These are phyloP conservation scores for Achlya hypogyna DNA, from an alignment of 352 stramenopile genomes.

Conservation along the genomic window DNA sequence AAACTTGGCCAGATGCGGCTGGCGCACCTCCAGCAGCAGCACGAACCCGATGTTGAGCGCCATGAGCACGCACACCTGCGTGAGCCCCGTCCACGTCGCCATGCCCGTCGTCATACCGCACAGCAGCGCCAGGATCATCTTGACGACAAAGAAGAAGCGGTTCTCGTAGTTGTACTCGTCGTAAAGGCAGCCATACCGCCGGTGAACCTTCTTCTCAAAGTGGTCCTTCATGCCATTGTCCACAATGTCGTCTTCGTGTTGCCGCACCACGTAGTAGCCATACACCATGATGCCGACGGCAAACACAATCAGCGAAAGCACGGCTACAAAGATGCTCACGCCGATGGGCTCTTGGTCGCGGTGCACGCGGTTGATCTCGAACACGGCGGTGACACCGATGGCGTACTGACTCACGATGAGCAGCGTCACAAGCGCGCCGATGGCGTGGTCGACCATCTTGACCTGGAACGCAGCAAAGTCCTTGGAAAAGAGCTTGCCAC, in stretches of 20 bases:
- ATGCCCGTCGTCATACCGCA: slow-evolving; percentile 74
- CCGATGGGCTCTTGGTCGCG: slow-evolving; percentile 32
- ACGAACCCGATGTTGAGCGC: slow-evolving; percentile 70
- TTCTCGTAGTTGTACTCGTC: slow-evolving; percentile 83
- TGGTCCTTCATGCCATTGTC: slow-evolving; percentile 77
- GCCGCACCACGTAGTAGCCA: slow-evolving; percentile 55
- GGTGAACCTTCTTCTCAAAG: slow-evolving; percentile 77
- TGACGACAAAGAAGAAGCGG: slow-evolving; percentile 80
- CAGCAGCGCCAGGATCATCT: slow-evolving; percentile 64
- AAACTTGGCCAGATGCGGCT: slow-evolving; percentile 70
- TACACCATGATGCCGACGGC: slow-evolving; percentile 72
- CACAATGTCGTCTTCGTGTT: slow-evolving; percentile 68
- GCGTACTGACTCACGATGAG: slow-evolving; percentile 79
- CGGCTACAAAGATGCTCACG: slow-evolving; percentile 49
- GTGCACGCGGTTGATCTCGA: slow-evolving; percentile 81
- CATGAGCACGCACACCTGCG: slow-evolving; percentile 68
- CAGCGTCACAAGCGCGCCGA: slow-evolving; percentile 76
- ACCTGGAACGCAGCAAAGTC: slow-evolving; percentile 45
- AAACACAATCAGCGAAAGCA: slow-evolving; percentile 57
- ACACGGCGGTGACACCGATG: slow-evolving; percentile 67
- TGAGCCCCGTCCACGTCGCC: slow-evolving; percentile 62
- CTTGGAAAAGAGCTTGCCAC: slow-evolving; percentile 36
- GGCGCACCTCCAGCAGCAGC: slow-evolving; percentile 74
- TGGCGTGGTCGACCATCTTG: slow-evolving; percentile 71
- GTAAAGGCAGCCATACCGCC: slow-evolving; percentile 71